Base-by-base conservation (phyloP, 1,139 yeast genomes). In the Debaryomycetaceae sp. region DNA sequence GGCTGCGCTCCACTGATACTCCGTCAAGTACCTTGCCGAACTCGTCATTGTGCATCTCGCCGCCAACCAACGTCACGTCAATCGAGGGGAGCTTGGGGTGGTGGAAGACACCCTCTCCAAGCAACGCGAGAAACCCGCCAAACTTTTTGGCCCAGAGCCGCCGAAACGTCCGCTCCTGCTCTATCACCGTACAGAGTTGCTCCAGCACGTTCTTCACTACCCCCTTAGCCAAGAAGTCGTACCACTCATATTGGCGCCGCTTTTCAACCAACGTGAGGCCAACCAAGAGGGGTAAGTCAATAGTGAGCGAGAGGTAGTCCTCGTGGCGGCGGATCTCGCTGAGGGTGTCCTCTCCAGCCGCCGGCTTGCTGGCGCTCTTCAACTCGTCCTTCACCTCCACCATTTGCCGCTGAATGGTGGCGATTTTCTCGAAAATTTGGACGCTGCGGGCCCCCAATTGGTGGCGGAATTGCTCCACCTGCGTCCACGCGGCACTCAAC, bases 271-370 rank as follows among this genome's bases (percentile, higher is more conserved):
- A 49, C 49, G 79, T 68, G 18, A 83, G 71, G 1, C 97, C 97
- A 50, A 84, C 85, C 2, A 86, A 57, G 24, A 85, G 58, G 0
- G 97, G 96, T 31, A 88, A 52, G 49, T 86, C 96, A 12, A 79
- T 69, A 2, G 85, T 78, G 11, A 71, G 47, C 1, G 78, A 67
- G 10, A 75, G 49, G 33, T 61, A 58, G 29, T 72, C 63, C 45
- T 75, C 80, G 11, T 57, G 46, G 3, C 49, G 50, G 35, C 69
- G 66, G 25, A 67, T 57, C 16, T 42, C 38, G 16, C 48, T 42
- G 14, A 66, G 51, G 1, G 53, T 48, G 3, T 32, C 31, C 13
- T 28, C 25, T 7, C 18, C 20, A 12, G 12, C 21, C 16, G 8
- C 8, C 5, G 20, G 9, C 13, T 15, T 14, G 22, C 11, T 16